A percentile compares a stretch with the other conserved stretches of the same genome.
Evolutionary conservation across 169 alveolate genomes (phyloP).

Genomic region (Cyclospora cayetanensis): DNA sequence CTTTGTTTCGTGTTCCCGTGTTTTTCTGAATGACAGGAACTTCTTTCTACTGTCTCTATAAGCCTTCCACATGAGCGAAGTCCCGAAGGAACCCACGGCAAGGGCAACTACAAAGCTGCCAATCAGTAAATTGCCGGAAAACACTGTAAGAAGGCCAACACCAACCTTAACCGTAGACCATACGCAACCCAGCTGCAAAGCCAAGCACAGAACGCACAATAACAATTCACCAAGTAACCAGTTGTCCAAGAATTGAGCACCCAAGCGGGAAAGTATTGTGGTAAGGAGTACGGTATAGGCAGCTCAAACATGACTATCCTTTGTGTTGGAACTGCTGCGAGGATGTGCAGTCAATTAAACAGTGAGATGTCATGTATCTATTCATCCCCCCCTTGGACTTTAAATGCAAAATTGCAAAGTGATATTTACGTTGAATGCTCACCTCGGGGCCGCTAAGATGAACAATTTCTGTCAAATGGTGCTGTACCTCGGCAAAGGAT

Average conservation of each 20-base stretch:
- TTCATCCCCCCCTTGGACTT: too few species aligned
- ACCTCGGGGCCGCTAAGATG: slow-evolving; percentile 59
- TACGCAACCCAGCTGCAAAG: slow-evolving; percentile 57
- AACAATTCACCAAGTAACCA: too few species aligned
- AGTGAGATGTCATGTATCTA: too few species aligned
- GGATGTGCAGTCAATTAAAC: too few species aligned
- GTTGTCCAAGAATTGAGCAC: too few species aligned
- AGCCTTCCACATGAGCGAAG: slow-evolving; percentile 51
- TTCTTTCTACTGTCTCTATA: slow-evolving; percentile 20
- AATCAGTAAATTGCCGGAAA: slow-evolving; percentile 17
- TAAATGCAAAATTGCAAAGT: too few species aligned
- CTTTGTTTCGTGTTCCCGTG: neutral
- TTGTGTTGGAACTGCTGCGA: too few species aligned
- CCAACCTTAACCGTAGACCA: slow-evolving; percentile 67
- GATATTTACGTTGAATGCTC: too few species aligned
- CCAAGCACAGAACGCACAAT: neutral
- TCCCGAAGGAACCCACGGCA: slow-evolving; percentile 62
- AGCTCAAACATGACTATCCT: too few species aligned
- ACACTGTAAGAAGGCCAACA: slow-evolving; percentile 23
- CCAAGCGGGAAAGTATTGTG: too few species aligned
- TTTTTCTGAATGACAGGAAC: neutral
- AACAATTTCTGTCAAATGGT: slow-evolving; percentile 39
- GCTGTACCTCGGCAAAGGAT: slow-evolving; percentile 55
- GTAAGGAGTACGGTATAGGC: too few species aligned
- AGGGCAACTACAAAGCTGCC: slow-evolving; percentile 43